Evolutionary conservation across 2,329 filamentous ascomycete species (phyloP).

Genomic region (Aspergillus sp.): DNA sequence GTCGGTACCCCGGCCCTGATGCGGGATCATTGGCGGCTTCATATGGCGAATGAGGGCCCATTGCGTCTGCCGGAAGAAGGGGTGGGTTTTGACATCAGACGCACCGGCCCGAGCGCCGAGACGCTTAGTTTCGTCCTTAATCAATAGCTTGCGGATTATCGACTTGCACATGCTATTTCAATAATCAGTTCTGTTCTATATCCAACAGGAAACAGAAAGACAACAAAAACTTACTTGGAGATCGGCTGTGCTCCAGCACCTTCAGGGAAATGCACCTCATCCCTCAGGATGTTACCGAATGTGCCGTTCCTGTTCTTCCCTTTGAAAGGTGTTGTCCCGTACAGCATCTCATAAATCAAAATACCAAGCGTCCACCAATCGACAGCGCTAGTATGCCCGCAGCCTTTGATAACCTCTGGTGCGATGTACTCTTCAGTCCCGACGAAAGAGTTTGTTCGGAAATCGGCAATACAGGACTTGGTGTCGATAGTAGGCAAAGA

Average conservation of each 20-base stretch:
- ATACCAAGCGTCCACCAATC: conserved; percentile 99
- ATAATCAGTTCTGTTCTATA: too few species aligned
- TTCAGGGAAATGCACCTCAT: conserved; percentile 95
- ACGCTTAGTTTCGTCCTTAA: conserved; percentile 94
- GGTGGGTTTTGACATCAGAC: conserved; percentile 92
- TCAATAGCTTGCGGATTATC: conserved; percentile 89
- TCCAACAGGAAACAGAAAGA: neutral
- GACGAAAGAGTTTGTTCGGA: conserved; percentile 97
- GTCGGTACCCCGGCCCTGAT: conserved; percentile 83
- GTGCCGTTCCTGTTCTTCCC: conserved; percentile 98
- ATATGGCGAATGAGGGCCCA: conserved; percentile 97
- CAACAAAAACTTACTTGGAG: conserved; percentile 67
- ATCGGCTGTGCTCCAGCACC: conserved; percentile 77
- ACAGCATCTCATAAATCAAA: conserved; percentile 97
- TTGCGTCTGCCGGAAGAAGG: conserved; percentile 92
- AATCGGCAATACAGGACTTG: conserved; percentile 96
- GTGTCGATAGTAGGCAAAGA: conserved; percentile 96
- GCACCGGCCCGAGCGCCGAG: conserved; percentile 91
- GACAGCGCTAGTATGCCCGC: conserved; percentile 94
- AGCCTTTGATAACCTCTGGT: conserved; percentile 97
- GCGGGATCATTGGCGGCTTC: conserved; percentile 95
- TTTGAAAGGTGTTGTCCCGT: conserved; percentile 97
- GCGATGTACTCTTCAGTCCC: conserved; percentile 99
- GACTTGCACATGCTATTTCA: conserved; percentile 80
- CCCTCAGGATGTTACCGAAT: conserved; percentile 92